Conservation (phyloP, 208 protist species). For the Acanthamoeba healyi region DNA sequence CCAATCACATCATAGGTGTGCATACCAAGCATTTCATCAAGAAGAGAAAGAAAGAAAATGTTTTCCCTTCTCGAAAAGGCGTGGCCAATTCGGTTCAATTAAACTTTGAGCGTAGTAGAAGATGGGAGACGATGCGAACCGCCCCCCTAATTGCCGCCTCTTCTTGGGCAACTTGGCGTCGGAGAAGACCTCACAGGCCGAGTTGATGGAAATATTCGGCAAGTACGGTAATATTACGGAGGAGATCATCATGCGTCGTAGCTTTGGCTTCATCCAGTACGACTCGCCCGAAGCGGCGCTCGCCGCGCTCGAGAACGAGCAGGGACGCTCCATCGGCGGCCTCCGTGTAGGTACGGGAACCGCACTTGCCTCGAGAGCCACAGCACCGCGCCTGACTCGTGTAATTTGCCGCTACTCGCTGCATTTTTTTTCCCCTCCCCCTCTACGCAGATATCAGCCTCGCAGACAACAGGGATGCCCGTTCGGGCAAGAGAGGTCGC, state of each 20-base stretch:
- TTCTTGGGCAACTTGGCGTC: constrained; percentile 74
- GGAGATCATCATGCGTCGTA: constrained; percentile 68
- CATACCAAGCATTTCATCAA: neutral
- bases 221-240: constrained; percentile 73
- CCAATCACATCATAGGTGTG: neutral
- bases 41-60: neutral
- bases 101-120: no score
- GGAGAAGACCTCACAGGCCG: constrained; percentile 59
- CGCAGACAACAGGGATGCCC: constrained; percentile 46
- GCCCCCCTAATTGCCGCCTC: constrained; percentile 68
- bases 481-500: neutral
- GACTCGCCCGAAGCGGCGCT: constrained; percentile 61
- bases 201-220: constrained; percentile 54
- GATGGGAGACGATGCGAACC: neutral
- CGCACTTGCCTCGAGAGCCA: neutral
- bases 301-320: constrained; percentile 1
- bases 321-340: constrained; percentile 63
- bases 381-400: neutral
- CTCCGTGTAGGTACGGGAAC: neutral
- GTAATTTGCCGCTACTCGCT: neutral
- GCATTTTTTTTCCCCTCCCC: neutral
- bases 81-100: no score
- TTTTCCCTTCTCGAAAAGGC: neutral
- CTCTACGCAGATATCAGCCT: constrained; percentile 62
- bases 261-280: constrained; percentile 76